A percentile compares a stretch with the other conserved stretches of the same genome.
phyloP scores from a whole-genome alignment of 768 basidiomycete species.

The Suillus ampliporus region DNA sequence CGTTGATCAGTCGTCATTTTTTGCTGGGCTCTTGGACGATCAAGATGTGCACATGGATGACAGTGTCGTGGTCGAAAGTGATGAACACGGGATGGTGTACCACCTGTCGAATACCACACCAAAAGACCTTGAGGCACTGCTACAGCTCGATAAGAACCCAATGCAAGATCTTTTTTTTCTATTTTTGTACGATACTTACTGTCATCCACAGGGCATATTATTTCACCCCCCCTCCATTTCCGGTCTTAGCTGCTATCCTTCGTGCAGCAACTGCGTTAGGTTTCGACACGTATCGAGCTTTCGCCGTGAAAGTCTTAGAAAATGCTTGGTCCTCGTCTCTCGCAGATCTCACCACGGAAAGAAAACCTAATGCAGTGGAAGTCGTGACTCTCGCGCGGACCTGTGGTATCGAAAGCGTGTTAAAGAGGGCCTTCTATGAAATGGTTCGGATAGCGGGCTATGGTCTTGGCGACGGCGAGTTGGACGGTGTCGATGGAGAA shows the following conservation, averaged over 20 bases:
- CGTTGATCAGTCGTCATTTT: conserved; percentile 38
- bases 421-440: conserved; percentile 48
- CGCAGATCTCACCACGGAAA: conserved; percentile 14
- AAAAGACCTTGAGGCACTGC: conserved; percentile 9
- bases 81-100: conserved; percentile 2
- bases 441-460: conserved; percentile 7
- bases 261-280: conserved; percentile 41
- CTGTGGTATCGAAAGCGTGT: conserved; percentile 33
- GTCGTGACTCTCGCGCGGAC: conserved; percentile 39
- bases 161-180: background rate
- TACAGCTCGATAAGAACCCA: conserved; percentile 10
- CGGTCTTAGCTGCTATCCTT: conserved; percentile 37
- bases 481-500: background rate
- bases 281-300: conserved; percentile 36
- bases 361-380: conserved; percentile 31
- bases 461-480: conserved; percentile 13
- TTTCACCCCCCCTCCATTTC: conserved; percentile 3
- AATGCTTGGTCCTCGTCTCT: conserved; percentile 38
- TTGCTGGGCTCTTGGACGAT: conserved; percentile 30
- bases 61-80: conserved; percentile 8
- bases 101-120: conserved; percentile 8
- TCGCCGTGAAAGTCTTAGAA: conserved; percentile 35
- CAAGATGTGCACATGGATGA: conserved; percentile 22
- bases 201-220: background rate
- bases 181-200: background rate